Evolutionary conservation across 2,329 filamentous ascomycete species (phyloP).

Genomic region (Grosmannia clavigera): DNA sequence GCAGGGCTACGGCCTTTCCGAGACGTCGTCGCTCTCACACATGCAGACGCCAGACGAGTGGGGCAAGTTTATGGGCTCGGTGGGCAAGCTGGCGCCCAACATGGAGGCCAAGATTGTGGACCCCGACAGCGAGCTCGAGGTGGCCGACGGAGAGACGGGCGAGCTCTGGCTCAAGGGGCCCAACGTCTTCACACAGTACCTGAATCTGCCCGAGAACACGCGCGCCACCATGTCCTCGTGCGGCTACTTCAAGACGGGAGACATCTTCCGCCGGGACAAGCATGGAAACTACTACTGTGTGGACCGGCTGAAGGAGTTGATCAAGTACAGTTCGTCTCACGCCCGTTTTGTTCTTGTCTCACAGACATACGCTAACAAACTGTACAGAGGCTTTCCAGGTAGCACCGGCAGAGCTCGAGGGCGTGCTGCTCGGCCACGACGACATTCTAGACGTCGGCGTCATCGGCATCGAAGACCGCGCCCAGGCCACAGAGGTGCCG

Average conservation of each 20-base stretch:
- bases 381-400: constrained; percentile 60
- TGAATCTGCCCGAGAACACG: constrained; percentile 61
- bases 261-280: constrained; percentile 67
- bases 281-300: constrained; percentile 82
- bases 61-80: constrained; percentile 62
- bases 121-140: constrained; percentile 35
- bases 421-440: constrained; percentile 27
- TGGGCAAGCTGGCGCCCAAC: constrained; percentile 67
- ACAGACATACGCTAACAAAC: not conserved
- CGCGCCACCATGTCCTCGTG: constrained; percentile 59
- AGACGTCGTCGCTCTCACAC: constrained; percentile 72
- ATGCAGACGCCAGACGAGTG: constrained; percentile 65
- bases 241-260: constrained; percentile 84
- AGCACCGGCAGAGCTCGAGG: constrained; percentile 52
- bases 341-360: constrained; percentile 1
- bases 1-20: constrained; percentile 84
- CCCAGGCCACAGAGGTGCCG: constrained; percentile 55
- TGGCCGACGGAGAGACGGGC: constrained; percentile 47
- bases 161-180: constrained; percentile 69
- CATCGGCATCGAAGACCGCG: constrained; percentile 46
- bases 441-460: constrained; percentile 48
- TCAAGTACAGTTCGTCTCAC: constrained; percentile 39
- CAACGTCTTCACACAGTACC: constrained; percentile 69
- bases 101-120: constrained; percentile 73
- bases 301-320: constrained; percentile 64